Evolutionary conservation across 345 rosid genomes (phyloP).

Genomic region (Rhodomyrtus tomentosa): DNA sequence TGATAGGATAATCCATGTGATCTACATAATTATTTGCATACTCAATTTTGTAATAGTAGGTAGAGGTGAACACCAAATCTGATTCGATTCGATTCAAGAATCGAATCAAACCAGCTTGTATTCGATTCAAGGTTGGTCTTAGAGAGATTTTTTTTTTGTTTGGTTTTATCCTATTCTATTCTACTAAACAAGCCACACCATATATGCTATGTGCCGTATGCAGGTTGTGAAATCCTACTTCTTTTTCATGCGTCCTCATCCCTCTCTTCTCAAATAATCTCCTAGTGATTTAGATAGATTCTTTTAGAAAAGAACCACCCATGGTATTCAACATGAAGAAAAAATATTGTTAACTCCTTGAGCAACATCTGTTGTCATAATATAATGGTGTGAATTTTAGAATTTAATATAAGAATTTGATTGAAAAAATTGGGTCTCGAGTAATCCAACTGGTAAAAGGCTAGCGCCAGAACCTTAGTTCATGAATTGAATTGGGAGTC

Average conservation of each 20-base stretch:
- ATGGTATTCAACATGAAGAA: neutral
- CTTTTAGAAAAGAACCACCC: too few relatives aligned
- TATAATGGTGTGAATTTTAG: neutral
- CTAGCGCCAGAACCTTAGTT: neutral
- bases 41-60: neutral
- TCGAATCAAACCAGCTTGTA: rapidly evolving
- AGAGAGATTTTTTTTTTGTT: neutral
- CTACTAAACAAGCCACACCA: too few relatives aligned
- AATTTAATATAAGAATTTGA: neutral
- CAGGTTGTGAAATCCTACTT: too few relatives aligned
- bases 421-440: neutral
- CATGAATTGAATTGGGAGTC: neutral
- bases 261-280: too few relatives aligned
- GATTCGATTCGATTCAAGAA: neutral
- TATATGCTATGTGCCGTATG: too few relatives aligned
- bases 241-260: too few relatives aligned
- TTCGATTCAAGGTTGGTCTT: neutral
- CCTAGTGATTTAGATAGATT: neutral
- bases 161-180: too few relatives aligned
- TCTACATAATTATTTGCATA: neutral
- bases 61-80: neutral
- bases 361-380: rapidly evolving
- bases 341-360: neutral
- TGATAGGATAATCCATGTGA: neutral
- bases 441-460: neutral